Base-by-base conservation (phyloP, 2,329 filamentous ascomycete species). In the Leptographium galeiforme region DNA sequence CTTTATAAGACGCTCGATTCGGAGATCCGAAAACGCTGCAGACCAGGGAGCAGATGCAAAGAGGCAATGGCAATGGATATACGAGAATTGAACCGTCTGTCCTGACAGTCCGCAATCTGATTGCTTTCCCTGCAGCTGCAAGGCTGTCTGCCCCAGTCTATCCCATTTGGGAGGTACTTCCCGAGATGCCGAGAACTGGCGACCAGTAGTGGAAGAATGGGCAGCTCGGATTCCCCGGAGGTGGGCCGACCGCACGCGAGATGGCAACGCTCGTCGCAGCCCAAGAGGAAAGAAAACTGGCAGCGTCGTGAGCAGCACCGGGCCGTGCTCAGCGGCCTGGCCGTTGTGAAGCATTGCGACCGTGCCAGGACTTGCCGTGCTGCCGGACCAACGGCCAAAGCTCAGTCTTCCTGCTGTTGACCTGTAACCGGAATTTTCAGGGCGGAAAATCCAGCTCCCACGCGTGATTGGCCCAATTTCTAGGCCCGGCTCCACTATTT, bases 401-500 rank as follows among this genome's bases (percentile, higher is more conserved):
- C 49, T 44, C 38, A 47, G 36, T 47, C 39, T 49, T 50, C 40
- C 18, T 34, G 18, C 44, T 49, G 40, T 43, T 52, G 52, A 53
- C 50, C 56, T 57, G 48, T 52, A 53, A 51, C 57, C 57, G 57
- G 57, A 55, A 59, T 55, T 59, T 59, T 57, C 56, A 59, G 57
- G 57, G 55, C 57, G 57, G 50, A 57, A 57, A 59, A 58, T 57
- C 52, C 52, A 53, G 53, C 39, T 38, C 32, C 19, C 32, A 32
- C 13, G 32, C 32, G 14, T 57, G 44, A 62, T 62, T 62, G 59
- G 59, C 54, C 44, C n/a, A 13, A 13, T 11, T 1, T 12, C n/a
- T 34, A n/a, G 45, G 48, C n/a, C 11, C 12, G 46, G 50, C 38
- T 56, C 60, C 59, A 53, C 51, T 18, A 47, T 36, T 18, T 49